phyloP scores from a whole-genome alignment of 139 green algal species.

The Chlamydomonas incerta region DNA sequence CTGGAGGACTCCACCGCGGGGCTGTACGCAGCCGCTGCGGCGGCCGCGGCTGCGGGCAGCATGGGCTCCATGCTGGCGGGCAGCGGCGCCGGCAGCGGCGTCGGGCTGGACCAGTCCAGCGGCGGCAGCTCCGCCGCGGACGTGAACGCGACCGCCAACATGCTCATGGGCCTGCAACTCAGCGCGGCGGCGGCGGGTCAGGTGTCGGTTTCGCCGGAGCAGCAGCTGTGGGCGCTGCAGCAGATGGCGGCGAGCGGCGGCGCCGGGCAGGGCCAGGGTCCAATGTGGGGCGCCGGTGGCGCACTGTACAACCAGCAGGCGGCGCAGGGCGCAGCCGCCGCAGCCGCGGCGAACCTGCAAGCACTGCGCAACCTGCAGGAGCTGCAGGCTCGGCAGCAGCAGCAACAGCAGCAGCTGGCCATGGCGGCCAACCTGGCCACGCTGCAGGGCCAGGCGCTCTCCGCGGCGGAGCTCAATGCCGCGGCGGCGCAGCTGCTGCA shows the following conservation, averaged over 20 bases:
- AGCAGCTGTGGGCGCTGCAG: slow-evolving; percentile 41
- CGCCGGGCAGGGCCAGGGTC: slow-evolving; percentile 10
- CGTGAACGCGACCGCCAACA: slow-evolving; percentile 46
- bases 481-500: slow-evolving; percentile 54
- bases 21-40: slow-evolving; percentile 39
- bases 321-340: neutral
- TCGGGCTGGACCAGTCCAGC: slow-evolving; percentile 29
- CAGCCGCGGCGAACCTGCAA: slow-evolving; percentile 17
- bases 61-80: slow-evolving; percentile 20
- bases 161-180: slow-evolving; percentile 52
- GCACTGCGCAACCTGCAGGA: slow-evolving; percentile 45
- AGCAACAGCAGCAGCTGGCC: slow-evolving; percentile 62
- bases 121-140: slow-evolving; percentile 41
- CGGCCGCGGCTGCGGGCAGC: slow-evolving; percentile 30
- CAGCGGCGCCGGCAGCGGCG: neutral
- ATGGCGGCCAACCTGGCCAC: slow-evolving; percentile 33
- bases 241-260: neutral
- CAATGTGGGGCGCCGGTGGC: neutral
- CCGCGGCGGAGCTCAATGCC: slow-evolving; percentile 35
- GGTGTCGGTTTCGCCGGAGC: neutral
- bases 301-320: neutral
- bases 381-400: slow-evolving; percentile 51
- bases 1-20: slow-evolving; percentile 34
- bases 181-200: neutral
- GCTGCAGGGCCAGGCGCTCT: slow-evolving; percentile 32